Percentiles rank a stretch among this genome's conserved stretches.
Evolutionary conservation across 148 eudicot genomes (phyloP).

Genomic region (Bassia scoparia): DNA sequence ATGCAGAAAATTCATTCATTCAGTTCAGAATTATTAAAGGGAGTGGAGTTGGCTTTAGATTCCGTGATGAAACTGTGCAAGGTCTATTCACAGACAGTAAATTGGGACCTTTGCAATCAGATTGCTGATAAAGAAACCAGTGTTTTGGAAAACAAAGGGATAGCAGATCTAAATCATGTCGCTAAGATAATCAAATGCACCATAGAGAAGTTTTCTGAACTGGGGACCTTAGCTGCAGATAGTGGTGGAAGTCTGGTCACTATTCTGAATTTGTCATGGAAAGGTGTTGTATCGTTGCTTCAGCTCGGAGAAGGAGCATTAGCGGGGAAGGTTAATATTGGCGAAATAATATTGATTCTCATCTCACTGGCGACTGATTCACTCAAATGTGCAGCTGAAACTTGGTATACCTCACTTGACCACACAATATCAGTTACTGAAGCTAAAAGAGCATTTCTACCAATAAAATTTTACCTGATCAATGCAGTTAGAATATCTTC

Average conservation of each 20-base stretch:
- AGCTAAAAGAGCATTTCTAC: slow-evolving; percentile 83
- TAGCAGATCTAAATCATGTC: slow-evolving; percentile 38
- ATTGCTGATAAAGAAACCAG: slow-evolving; percentile 29
- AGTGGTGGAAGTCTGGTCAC: slow-evolving; percentile 80
- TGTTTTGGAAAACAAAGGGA: slow-evolving; percentile 31
- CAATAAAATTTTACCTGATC: slow-evolving; percentile 80
- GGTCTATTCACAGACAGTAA: slow-evolving; percentile 54
- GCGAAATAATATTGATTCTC: slow-evolving; percentile 52
- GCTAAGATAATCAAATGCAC: slow-evolving; percentile 45
- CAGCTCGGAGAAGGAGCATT: slow-evolving; percentile 75
- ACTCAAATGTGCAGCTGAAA: slow-evolving; percentile 64
- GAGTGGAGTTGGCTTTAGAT: slow-evolving; percentile 54
- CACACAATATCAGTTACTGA: slow-evolving; percentile 53
- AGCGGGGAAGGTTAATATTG: slow-evolving; percentile 58
- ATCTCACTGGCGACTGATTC: slow-evolving; percentile 67
- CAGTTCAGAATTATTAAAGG: slow-evolving; percentile 60
- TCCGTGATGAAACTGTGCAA: slow-evolving; percentile 61
- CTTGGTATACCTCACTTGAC: slow-evolving; percentile 53
- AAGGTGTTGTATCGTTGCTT: slow-evolving; percentile 87
- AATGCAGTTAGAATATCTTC: slow-evolving; percentile 84
- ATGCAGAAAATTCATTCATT: slow-evolving; percentile 55
- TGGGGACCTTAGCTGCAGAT: slow-evolving; percentile 80
- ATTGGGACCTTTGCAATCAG: slow-evolving; percentile 42
- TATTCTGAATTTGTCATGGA: slow-evolving; percentile 85
- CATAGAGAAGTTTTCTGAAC: slow-evolving; percentile 60